Evolutionary conservation across 2,329 filamentous ascomycete genomes (phyloP), one percentile per base, ranked within the genome.

Genomic region (Dendrostoma leiphaemia): DNA sequence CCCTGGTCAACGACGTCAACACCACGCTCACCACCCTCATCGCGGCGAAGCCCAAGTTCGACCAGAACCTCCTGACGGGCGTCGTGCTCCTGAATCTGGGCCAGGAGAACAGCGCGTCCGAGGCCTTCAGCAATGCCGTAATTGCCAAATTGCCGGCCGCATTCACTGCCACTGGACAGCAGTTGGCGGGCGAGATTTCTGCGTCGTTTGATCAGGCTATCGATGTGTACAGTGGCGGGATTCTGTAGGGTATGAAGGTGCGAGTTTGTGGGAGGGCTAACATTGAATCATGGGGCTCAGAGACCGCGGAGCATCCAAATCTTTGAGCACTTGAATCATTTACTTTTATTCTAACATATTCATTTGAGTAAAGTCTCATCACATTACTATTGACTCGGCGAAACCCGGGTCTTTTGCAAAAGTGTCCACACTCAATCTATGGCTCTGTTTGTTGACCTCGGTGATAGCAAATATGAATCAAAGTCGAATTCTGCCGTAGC

Each of bases 21-120:
- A 50, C 60, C 29, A 72, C 72, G 4, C 66, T 78, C 28, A 59
- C 63, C 7, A 65, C 66, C n/a, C 62, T 78, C 21, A 65, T 76
- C 54, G 61, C 54, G 10, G 62, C 68, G 26, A 76, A 77, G 64
- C 67, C 63, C 19, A 73, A 75, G 57, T 80, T 80, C 54, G 71
- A 77, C 59, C 64, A 64, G 35, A 61, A 77, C 6, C 49, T 75
- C 1, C 59, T 79, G 32, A 68, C 65, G 44, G 73, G 75, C 0
- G 61, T 76, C 32, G 75, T 80, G 32, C 63, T 76, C 35, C 40
- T 74, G 15, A 73, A 71, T 54, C 60, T 81, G 24, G 61, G 71
- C 52, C 55, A 69, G 6, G 67, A 79, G 64, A 69, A 71, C 61
- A 57, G 61, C 1, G 73, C 75, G 0, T 74, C 73, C 0, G 62